phyloP scores from a whole-genome alignment of 2,329 filamentous ascomycete genomes.

The Trichoderma asperellum region DNA sequence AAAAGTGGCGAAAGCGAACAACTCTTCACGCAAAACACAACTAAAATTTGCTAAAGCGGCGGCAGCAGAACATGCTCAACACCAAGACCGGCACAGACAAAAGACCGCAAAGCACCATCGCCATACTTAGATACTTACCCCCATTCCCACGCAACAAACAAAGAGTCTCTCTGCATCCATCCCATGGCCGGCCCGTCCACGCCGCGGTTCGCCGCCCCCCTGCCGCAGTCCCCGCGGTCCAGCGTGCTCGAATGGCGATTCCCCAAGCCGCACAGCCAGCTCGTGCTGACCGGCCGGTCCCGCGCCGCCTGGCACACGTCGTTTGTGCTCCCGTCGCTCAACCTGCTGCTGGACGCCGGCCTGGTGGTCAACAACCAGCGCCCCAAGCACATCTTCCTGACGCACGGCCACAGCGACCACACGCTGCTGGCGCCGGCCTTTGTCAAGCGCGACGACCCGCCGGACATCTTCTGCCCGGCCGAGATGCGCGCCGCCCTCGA shows the following conservation, averaged over 20 bases:
- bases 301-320: constrained; percentile 57
- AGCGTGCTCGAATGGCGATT: constrained; percentile 52
- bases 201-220: constrained; percentile 46
- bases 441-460: constrained; percentile 49
- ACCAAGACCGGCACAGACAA: no score
- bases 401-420: constrained; percentile 55
- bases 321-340: constrained; percentile 54
- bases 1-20: no score
- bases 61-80: no score
- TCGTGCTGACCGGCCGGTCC: constrained; percentile 51
- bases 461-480: constrained; percentile 51
- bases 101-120: no score
- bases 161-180: neutral
- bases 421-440: constrained; percentile 50
- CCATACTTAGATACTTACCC: no score
- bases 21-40: no score
- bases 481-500: constrained; percentile 48
- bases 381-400: constrained; percentile 55
- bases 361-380: constrained; percentile 50
- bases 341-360: constrained; percentile 54
- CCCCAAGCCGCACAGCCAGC: constrained; percentile 48
- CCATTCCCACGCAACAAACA: no score
- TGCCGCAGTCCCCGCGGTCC: constrained; percentile 50
- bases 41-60: no score
- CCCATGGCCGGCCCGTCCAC: constrained; percentile 7